phyloP scores from a whole-genome alignment of 2,329 filamentous ascomycete genomes.

The Alternaria longipes region DNA sequence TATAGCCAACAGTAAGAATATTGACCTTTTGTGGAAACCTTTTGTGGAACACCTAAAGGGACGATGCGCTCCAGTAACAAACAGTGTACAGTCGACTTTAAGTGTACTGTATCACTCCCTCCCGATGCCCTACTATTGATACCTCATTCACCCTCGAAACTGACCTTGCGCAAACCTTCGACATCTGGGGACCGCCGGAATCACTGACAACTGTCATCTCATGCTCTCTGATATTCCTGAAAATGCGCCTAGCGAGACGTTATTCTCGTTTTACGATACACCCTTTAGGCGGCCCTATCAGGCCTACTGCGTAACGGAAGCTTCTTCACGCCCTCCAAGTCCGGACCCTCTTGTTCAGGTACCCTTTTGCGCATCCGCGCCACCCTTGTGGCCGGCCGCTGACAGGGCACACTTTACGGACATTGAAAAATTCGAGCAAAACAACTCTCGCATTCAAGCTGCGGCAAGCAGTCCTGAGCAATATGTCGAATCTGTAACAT shows the following conservation, averaged over 20 bases:
- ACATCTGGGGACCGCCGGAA: background rate
- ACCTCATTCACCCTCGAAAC: background rate
- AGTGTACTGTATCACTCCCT: conserved; percentile 6
- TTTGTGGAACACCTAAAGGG: conserved; percentile 5
- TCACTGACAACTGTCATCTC: background rate
- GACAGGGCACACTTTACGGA: background rate
- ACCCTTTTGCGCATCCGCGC: conserved; percentile 2
- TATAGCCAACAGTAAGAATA: background rate
- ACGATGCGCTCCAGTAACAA: background rate
- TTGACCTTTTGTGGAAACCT: conserved; percentile 6
- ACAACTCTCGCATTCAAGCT: background rate
- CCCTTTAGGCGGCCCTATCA: conserved; percentile 21
- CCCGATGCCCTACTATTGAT: background rate
- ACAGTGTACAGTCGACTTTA: background rate
- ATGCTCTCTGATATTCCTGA: background rate
- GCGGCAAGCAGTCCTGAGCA: conserved; percentile 2
- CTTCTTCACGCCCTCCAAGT: conserved; percentile 27
- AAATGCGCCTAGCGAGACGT: conserved; percentile 10
- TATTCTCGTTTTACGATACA: background rate
- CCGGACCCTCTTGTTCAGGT: conserved; percentile 20
- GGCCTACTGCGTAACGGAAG: conserved; percentile 33
- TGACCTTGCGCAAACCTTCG: background rate
- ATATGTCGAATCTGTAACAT: background rate
- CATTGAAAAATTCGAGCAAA: background rate
- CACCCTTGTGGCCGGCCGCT: background rate